Conservation (phyloP, 768 basidiomycete species). For the Mrakia blollopis region DNA sequence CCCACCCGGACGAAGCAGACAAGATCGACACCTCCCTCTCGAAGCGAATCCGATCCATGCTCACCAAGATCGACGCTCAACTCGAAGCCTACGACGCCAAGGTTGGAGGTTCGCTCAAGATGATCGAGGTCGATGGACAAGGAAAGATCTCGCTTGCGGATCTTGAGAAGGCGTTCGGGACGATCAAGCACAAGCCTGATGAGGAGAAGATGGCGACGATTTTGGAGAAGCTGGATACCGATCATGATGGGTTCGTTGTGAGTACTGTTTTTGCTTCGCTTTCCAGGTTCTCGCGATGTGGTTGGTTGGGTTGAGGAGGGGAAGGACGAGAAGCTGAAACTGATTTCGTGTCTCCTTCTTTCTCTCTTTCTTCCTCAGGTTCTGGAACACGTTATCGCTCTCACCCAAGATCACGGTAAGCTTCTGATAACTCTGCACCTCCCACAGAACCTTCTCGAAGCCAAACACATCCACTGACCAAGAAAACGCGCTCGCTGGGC, state of each 20-base stretch:
- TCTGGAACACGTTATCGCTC: constrained; percentile 83
- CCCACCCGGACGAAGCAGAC: constrained; percentile 42
- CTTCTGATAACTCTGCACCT: background rate
- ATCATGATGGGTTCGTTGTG: constrained; percentile 92
- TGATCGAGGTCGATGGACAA: constrained; percentile 63
- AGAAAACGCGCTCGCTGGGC: constrained; percentile 12
- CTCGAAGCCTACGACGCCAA: constrained; percentile 85
- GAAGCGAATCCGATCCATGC: constrained; percentile 91
- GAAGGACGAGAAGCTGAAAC: background rate
- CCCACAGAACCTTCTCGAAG: background rate
- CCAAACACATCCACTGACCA: background rate
- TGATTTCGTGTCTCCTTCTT: background rate
- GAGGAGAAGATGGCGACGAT: constrained; percentile 82
- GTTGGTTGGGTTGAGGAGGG: background rate
- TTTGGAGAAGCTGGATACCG: constrained; percentile 88
- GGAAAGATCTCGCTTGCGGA: constrained; percentile 86
- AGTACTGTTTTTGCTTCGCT: background rate
- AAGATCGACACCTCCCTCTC: constrained; percentile 66
- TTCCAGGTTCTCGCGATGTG: too few relatives aligned
- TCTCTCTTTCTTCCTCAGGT: constrained; percentile 36
- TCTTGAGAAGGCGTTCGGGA: constrained; percentile 79
- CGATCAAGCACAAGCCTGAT: constrained; percentile 89
- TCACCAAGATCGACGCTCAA: constrained; percentile 90
- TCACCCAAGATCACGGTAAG: constrained; percentile 76
- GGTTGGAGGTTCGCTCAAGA: constrained; percentile 75